Conservation (phyloP, 352 stramenopile species). For the Pythium phragmitis region DNA sequence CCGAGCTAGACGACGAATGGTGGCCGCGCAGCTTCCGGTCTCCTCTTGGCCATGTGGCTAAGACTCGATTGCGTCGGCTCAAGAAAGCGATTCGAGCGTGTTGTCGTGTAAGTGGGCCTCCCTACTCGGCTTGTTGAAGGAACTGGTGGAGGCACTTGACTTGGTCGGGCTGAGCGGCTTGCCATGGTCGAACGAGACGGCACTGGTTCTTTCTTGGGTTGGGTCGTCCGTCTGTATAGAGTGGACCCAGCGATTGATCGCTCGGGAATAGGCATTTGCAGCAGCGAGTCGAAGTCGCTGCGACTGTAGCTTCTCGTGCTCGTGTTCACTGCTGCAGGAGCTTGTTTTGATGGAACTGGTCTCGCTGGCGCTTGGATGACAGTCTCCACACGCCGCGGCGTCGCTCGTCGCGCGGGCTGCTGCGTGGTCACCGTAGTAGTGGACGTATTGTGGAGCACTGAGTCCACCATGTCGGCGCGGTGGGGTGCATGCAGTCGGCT, state of each 20-base stretch:
- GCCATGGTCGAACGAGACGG: background rate
- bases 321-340: constrained; percentile 16
- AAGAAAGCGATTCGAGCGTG: constrained; percentile 57
- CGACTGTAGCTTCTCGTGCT: constrained; percentile 24
- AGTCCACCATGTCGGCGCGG: constrained; percentile 27
- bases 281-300: constrained; percentile 28
- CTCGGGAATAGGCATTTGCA: constrained; percentile 22
- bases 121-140: constrained; percentile 1
- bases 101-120: constrained; percentile 10
- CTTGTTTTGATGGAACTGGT: background rate
- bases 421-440: background rate
- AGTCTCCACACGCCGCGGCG: background rate
- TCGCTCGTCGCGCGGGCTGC: background rate
- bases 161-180: background rate
- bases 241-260: constrained; percentile 18
- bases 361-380: background rate
- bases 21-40: constrained; percentile 25
- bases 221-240: background rate
- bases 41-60: constrained; percentile 38
- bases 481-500: background rate
- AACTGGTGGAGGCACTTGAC: background rate
- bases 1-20: constrained; percentile 35
- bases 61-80: constrained; percentile 69
- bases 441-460: constrained; percentile 21
- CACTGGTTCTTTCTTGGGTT: background rate